phyloP scores from a whole-genome alignment of 2,329 filamentous ascomycete genomes.

The Orbilia brochopaga region DNA sequence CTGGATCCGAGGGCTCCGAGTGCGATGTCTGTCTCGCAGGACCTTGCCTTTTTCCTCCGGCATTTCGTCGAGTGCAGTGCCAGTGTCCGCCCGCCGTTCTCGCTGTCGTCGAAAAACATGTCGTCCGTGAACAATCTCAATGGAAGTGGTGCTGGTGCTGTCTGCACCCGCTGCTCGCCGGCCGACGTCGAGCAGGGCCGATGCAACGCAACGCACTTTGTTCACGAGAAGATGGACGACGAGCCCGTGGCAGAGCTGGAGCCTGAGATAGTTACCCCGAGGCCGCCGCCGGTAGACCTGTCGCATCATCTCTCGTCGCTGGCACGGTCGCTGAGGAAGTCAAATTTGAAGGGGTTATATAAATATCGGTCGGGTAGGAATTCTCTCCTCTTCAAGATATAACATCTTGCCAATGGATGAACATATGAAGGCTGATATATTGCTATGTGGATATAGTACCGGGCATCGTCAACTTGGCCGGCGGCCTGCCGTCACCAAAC shows the following conservation, averaged over 20 bases:
- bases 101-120: neutral
- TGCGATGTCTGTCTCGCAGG: constrained; percentile 33
- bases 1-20: neutral
- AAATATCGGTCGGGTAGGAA: constrained; percentile 67
- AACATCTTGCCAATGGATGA: neutral
- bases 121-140: neutral
- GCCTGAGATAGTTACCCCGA: constrained; percentile 5
- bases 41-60: constrained; percentile 44
- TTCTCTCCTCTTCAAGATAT: constrained; percentile 57
- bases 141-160: neutral
- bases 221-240: constrained; percentile 17
- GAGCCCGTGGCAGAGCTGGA: neutral
- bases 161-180: neutral
- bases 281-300: constrained; percentile 69
- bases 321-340: constrained; percentile 70
- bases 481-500: constrained; percentile 75
- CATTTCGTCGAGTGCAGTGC: constrained; percentile 43
- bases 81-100: constrained; percentile 10
- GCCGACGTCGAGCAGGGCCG: constrained; percentile 23
- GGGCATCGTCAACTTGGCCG: constrained; percentile 68
- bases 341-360: constrained; percentile 79
- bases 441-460: constrained; percentile 60
- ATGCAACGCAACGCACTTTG: constrained; percentile 21
- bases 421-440: neutral
- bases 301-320: constrained; percentile 77